These are phyloP conservation scores for Apiotrichum porosum DNA, from an alignment of 1,284 basidiomycete species.

Conservation along the genomic window DNA sequence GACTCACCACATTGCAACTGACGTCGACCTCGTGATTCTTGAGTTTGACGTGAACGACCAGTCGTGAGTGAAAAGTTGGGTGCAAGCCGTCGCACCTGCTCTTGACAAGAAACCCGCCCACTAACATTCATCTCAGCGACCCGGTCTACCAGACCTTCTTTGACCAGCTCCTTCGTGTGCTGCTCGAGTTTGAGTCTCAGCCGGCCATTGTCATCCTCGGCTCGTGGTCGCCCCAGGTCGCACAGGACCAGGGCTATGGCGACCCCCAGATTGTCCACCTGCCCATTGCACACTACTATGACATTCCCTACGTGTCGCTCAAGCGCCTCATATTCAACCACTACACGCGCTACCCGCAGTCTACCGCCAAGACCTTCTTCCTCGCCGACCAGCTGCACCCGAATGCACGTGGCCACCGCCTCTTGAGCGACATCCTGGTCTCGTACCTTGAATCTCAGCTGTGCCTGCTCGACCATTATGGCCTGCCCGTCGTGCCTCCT, in stretches of 20 bases:
- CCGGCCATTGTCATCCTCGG: slow-evolving; percentile 47
- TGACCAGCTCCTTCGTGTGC: slow-evolving; percentile 46
- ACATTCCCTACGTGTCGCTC: slow-evolving; percentile 45
- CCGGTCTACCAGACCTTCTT: slow-evolving; percentile 42
- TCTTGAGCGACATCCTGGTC: slow-evolving; percentile 45
- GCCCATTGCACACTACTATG: slow-evolving; percentile 47
- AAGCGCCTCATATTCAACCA: slow-evolving; percentile 46
- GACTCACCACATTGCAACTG: slow-evolving; percentile 44
- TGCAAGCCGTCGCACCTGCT: too few species aligned
- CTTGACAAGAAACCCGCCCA: too few species aligned
- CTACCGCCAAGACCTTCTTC: slow-evolving; percentile 37
- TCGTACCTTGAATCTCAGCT: slow-evolving; percentile 47
- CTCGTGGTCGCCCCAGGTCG: slow-evolving; percentile 43
- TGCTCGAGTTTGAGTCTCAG: slow-evolving; percentile 42
- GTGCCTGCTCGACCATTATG: slow-evolving; percentile 39
- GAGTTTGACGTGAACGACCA: slow-evolving; percentile 50
- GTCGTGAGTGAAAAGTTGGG: slow-evolving; percentile 22
- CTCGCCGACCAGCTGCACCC: slow-evolving; percentile 43
- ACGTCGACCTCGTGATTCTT: slow-evolving; percentile 45
- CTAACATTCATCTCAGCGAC: slow-evolving; percentile 26
- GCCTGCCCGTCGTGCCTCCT: slow-evolving; percentile 29
- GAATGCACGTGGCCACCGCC: slow-evolving; percentile 44
- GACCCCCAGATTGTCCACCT: slow-evolving; percentile 46
- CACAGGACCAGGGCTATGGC: slow-evolving; percentile 44
- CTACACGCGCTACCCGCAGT: slow-evolving; percentile 42